Conservation (phyloP, 306 rosid species). For the Castanea sativa region DNA sequence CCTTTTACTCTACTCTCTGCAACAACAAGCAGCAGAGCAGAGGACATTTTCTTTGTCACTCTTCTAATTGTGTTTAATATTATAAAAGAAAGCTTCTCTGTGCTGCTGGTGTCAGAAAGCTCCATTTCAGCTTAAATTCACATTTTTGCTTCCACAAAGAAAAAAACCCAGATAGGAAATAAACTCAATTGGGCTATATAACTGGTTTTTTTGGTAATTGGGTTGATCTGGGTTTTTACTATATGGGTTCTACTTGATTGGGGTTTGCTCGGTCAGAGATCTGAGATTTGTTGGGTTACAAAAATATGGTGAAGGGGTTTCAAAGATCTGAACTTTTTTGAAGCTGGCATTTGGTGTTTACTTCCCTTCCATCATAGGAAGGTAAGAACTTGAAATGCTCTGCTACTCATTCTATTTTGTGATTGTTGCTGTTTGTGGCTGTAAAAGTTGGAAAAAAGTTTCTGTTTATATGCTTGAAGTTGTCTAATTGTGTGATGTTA, state of each 20-base stretch:
- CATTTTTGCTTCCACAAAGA: constrained; percentile 37
- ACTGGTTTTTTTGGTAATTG: constrained; percentile 28
- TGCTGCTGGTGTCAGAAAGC: constrained; percentile 46
- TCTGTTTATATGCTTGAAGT: constrained; percentile 8
- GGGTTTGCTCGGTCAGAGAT: constrained; percentile 39
- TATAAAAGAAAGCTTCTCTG: constrained; percentile 19
- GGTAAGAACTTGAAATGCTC: constrained; percentile 18
- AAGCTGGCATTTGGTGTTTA: constrained; percentile 19
- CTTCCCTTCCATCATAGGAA: constrained; percentile 11
- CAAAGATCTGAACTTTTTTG: constrained; percentile 71
- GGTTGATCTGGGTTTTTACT: constrained; percentile 22
- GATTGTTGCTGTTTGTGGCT: not conserved
- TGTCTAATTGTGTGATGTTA: not conserved
- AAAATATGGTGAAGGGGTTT: constrained; percentile 37
- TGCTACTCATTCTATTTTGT: not conserved
- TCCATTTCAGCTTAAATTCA: constrained; percentile 73
- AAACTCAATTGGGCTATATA: constrained; percentile 14
- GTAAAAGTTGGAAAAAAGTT: not conserved
- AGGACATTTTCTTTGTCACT: constrained; percentile 24
- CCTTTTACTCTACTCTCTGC: constrained; percentile 8
- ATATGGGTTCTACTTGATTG: constrained; percentile 5
- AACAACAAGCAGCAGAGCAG: constrained; percentile 9
- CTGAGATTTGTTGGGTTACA: constrained; percentile 23
- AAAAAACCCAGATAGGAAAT: constrained; percentile 14
- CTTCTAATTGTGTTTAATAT: constrained; percentile 14